phyloP scores from a whole-genome alignment of 108 stramenopile species.

The Cyclotella atomus region DNA sequence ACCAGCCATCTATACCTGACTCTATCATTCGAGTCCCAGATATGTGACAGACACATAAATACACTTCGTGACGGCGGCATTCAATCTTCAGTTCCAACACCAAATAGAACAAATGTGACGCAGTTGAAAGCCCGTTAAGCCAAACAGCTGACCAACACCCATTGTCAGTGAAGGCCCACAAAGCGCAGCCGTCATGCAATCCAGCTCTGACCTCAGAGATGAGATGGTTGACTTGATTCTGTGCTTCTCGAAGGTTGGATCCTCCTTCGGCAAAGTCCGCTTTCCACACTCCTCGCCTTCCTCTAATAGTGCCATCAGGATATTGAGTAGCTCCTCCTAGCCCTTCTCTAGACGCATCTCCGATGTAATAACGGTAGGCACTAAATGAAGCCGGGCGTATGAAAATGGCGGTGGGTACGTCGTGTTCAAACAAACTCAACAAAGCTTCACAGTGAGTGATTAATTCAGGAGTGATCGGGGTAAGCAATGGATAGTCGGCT shows the following conservation, averaged over 20 bases:
- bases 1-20: no score
- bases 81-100: no score
- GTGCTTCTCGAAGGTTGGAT: neutral
- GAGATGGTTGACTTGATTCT: neutral
- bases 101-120: no score
- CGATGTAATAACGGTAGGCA: neutral
- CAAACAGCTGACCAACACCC: neutral
- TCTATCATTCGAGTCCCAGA: no score
- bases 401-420: neutral
- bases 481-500: neutral
- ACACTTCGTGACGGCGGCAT: no score
- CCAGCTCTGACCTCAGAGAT: neutral
- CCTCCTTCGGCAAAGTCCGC: neutral
- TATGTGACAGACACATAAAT: no score
- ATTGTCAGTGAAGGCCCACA: neutral
- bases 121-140: no score
- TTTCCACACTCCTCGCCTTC: neutral
- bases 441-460: neutral
- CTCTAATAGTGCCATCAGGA: neutral
- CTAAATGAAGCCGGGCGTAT: neutral
- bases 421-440: neutral
- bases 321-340: neutral
- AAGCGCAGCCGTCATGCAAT: neutral
- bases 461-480: neutral
- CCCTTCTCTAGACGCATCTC: neutral